A percentile compares a stretch with the other conserved stretches of the same genome.
phyloP scores from a whole-genome alignment of 768 basidiomycete genomes.

The button mushroom (Agaricus bisporus) region DNA sequence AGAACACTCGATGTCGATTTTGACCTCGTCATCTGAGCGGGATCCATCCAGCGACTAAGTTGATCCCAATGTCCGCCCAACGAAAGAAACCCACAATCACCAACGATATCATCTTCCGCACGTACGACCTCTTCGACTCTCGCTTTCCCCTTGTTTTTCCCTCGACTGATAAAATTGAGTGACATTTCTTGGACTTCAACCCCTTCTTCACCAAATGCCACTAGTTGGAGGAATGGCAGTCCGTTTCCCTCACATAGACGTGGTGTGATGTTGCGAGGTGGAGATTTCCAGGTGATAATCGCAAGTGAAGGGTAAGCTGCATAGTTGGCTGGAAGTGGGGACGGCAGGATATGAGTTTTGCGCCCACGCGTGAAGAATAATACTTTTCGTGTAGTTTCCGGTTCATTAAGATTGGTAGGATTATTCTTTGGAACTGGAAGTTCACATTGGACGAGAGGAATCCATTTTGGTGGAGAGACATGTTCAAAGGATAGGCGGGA shows the following conservation, averaged over 20 bases:
- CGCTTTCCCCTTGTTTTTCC: slow-evolving; percentile 45
- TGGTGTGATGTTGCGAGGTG: slow-evolving; percentile 48
- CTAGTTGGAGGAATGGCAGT: slow-evolving; percentile 55
- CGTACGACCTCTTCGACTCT: slow-evolving; percentile 42
- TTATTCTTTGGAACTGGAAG: slow-evolving; percentile 31
- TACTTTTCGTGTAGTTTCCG: slow-evolving; percentile 34
- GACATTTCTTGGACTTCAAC: slow-evolving; percentile 69
- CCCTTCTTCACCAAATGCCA: slow-evolving; percentile 65
- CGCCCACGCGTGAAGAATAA: slow-evolving; percentile 67
- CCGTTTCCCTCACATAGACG: slow-evolving; percentile 36
- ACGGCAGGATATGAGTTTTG: slow-evolving; percentile 60
- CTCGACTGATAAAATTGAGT: slow-evolving; percentile 39
- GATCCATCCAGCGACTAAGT: slow-evolving; percentile 25
- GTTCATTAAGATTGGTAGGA: slow-evolving; percentile 1
- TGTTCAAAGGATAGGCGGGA: slow-evolving; percentile 27
- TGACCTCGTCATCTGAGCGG: slow-evolving; percentile 33
- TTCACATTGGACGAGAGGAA: slow-evolving; percentile 41
- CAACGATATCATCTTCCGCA: slow-evolving; percentile 61
- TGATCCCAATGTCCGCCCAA: slow-evolving; percentile 47
- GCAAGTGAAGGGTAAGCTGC: slow-evolving; percentile 44
- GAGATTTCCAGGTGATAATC: slow-evolving; percentile 49
- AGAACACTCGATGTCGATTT: slow-evolving; percentile 35
- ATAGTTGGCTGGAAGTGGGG: slow-evolving; percentile 55
- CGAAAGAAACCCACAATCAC: slow-evolving; percentile 53
- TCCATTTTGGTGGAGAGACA: slow-evolving; percentile 32